Evolutionary conservation across 2,329 filamentous ascomycete genomes (phyloP), one percentile per base, ranked within the genome.

Genomic region (Colletotrichum caudatum): DNA sequence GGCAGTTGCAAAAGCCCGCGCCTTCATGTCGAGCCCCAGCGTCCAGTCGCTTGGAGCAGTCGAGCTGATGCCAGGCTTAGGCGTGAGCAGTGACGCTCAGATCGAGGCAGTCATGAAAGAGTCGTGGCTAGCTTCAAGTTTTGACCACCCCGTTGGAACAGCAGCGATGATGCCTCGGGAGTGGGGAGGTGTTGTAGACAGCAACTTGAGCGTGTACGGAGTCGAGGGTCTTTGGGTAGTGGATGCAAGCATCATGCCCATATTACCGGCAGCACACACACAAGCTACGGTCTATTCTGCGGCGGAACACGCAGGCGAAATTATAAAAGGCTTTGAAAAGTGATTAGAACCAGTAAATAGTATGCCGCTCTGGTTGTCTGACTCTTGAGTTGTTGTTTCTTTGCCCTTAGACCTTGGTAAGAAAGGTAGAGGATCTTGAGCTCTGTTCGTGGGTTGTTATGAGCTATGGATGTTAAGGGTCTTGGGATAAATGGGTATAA

Each of bases 181-280:
- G 18, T 74, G 77, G 48, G 79, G 80, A 4, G 80, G 81, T 14
- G 81, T 82, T 26, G 80, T 83, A 1, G 78, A 79, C 58, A 72
- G 75, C 7, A 71, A 75, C 20, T 68, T 82, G 62, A 75, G 72
- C 51, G 81, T 83, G 6, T 80, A 82, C 57, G 80, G 81, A 2
- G 76, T 80, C 9, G 73, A 77, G 33, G 76, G 76, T 8, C 66
- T 83, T 41, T 77, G 81, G 26, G 76, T 83, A n/a, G 77, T 82
- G 0, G 80, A 83, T 73, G 77, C 78, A 16, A 81, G 79, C 64
- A 75, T 80, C 14, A 77, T 82, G 50, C 80, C 80, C 0, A 65
- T 81, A 20, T 74, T 81, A 37, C 78, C 78, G 8, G 78, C 77
- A 3, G 79, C 78, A 2, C 79, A 81, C 65, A 67, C 79, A 18